Percentiles rank a stretch among this genome's conserved stretches.
These are phyloP conservation scores for Aplosporella prunicola DNA, from an alignment of 2,329 filamentous ascomycete species.

Conservation along the genomic window DNA sequence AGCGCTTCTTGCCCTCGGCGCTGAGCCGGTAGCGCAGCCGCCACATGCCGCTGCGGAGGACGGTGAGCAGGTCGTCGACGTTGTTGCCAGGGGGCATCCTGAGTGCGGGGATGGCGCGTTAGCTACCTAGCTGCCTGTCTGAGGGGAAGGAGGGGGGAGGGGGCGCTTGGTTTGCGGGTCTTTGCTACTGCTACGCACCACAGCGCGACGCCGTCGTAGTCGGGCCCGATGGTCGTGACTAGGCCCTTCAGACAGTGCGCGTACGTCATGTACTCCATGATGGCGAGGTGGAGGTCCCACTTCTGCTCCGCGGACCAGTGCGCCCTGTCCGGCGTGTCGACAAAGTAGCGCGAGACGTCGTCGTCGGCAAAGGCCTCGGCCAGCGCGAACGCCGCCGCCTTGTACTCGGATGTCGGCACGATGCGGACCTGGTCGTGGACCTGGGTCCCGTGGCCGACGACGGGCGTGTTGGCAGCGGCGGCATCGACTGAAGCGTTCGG, in stretches of 20 bases:
- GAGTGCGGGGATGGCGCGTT: background rate
- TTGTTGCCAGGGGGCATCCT: conserved; percentile 69
- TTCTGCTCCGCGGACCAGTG: conserved; percentile 55
- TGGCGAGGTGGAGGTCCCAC: conserved; percentile 67
- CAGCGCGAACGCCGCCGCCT: conserved; percentile 60
- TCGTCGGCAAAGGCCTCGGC: conserved; percentile 71
- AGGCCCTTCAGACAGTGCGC: conserved; percentile 66
- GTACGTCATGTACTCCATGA: conserved; percentile 68
- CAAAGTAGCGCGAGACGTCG: conserved; percentile 63
- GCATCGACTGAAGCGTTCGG: conserved; percentile 13
- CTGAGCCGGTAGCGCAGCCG: conserved; percentile 66
- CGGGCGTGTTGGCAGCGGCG: background rate
- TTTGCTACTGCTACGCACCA: too few relatives aligned
- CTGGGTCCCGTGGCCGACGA: too few relatives aligned
- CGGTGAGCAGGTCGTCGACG: conserved; percentile 63
- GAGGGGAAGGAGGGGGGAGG: background rate
- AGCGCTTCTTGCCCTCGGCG: conserved; percentile 60
- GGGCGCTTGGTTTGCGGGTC: too few relatives aligned
- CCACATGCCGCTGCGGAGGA: conserved; percentile 68
- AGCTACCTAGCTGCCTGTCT: too few relatives aligned
- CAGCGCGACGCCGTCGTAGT: conserved; percentile 69
- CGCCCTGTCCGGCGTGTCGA: conserved; percentile 60
- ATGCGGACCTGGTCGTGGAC: conserved; percentile 50
- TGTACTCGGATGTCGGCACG: conserved; percentile 57
- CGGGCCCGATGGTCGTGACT: conserved; percentile 63